Evolutionary conservation across 768 basidiomycete genomes (phyloP), one percentile per base, ranked within the genome.

Genomic region (Stropharia rugosoannulata): DNA sequence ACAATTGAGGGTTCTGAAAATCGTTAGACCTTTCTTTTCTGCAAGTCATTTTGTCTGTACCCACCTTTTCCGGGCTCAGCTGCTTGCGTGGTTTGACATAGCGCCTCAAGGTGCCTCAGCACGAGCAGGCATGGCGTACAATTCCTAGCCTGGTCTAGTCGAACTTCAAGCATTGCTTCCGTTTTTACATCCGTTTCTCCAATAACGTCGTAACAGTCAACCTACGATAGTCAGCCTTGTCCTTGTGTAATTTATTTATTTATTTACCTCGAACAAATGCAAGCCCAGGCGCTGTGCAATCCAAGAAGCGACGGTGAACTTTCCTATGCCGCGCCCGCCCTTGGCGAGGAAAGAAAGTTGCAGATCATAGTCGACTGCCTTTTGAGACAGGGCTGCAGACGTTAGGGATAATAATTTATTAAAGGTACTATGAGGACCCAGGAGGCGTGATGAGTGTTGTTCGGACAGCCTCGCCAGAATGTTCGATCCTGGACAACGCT

Each of bases 41-140:
- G 12, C 50, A 36, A 48, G 7, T 7, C 4, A 50, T 16, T 16
- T 13, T 19, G 43, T 15, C 6, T 41, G 42, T 22, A 7, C 22
- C 43, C n/a, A 87, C 89, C 89, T 77, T 85, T 86, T 2, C 82
- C 84, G 22, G 80, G 75, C 61, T 89, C 86, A 15, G 79, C 64
- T 1, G 75, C 71, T 63, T 93, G 90, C 0, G 81, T 84, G 5
- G 82, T 85, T 63, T 88, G 80, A 5, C 80, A 78, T 15, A 98
- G 71, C 5, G 92, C 96, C 59, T 97, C 92, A 11, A 90, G 69
- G 60, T 94, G 86, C 18, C 88, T 79, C 37, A 99, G 70, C 1
- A 97, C 71, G 16, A 98, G 71, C 39, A 98, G 74, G 64, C 93
- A 97, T 0, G 97, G 97, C 0, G 92, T 84, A 65, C 90, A 93